Evolutionary conservation across 208 protist species (phyloP).

Genomic region (Willaertia magna): DNA sequence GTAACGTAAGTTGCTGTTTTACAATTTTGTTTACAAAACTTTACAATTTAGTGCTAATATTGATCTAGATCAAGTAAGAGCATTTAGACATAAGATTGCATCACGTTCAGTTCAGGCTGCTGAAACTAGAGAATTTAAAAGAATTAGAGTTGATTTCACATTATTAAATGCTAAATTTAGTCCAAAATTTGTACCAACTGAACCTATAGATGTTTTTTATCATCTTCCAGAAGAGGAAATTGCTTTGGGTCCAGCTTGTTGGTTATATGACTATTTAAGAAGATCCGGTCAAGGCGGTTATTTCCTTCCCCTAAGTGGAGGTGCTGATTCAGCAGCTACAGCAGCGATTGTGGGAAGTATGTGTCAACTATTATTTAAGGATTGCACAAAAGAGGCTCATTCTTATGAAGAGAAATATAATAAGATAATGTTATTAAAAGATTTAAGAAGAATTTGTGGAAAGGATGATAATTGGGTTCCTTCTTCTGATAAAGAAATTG

Average conservation of each 20-base stretch:
- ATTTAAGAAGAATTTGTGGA: slow-evolving; percentile 31
- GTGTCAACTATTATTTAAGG: slow-evolving; percentile 42
- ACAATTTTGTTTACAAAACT: background rate
- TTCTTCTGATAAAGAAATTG: slow-evolving; percentile 18
- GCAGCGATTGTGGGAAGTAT: slow-evolving; percentile 47
- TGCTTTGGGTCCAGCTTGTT: slow-evolving; percentile 46
- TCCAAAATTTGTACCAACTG: background rate
- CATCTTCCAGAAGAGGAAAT: slow-evolving; percentile 34
- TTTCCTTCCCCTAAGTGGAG: slow-evolving; percentile 47
- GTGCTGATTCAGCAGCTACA: slow-evolving; percentile 41
- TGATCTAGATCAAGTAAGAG: background rate
- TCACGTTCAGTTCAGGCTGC: slow-evolving; percentile 1
- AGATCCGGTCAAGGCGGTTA: slow-evolving; percentile 37
- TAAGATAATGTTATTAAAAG: slow-evolving; percentile 25
- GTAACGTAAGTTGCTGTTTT: slow-evolving; percentile 29
- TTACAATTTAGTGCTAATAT: background rate
- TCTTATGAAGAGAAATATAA: background rate
- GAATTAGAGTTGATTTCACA: background rate
- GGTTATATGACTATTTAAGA: slow-evolving; percentile 60
- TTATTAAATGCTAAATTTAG: background rate
- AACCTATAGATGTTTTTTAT: background rate
- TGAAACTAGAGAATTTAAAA: background rate
- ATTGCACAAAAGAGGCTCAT: slow-evolving; percentile 15
- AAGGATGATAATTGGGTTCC: slow-evolving; percentile 23
- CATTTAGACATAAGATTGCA: slow-evolving; percentile 4